These are phyloP conservation scores for Xylariaceae sp. DNA, from an alignment of 2,329 filamentous ascomycete species.

Conservation along the genomic window DNA sequence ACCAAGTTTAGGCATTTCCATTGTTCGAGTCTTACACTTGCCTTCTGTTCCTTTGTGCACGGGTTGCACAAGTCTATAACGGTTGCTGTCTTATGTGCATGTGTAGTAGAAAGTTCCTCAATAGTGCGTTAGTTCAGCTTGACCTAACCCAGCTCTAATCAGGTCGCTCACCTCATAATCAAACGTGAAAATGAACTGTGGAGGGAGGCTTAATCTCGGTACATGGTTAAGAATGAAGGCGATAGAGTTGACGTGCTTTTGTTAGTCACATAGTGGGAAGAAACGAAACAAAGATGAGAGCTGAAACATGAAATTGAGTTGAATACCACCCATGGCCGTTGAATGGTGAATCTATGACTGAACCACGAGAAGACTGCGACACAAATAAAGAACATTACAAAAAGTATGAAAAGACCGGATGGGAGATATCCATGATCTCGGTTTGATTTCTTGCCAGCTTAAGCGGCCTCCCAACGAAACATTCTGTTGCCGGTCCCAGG, in stretches of 20 bases:
- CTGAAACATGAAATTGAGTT: conserved; percentile 20
- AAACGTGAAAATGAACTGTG: not conserved
- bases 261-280: not conserved
- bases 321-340: conserved; percentile 32
- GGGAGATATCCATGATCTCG: conserved; percentile 39
- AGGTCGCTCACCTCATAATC: not conserved
- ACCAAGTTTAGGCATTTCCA: not conserved
- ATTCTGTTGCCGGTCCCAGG: conserved; percentile 34
- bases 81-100: not conserved
- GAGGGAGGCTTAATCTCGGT: too few relatives aligned
- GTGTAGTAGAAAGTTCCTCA: not conserved
- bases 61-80: not conserved
- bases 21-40: not conserved
- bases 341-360: conserved; percentile 35
- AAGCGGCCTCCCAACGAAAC: conserved; percentile 33
- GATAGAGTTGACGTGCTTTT: not conserved
- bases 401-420: conserved; percentile 42
- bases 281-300: not conserved
- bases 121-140: not conserved
- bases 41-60: not conserved
- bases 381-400: conserved; percentile 43
- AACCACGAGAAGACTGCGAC: conserved; percentile 35
- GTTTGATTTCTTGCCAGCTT: conserved; percentile 34
- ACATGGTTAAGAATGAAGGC: too few relatives aligned
- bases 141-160: not conserved